These are phyloP conservation scores for Peltaster fructicola DNA, from an alignment of 2,329 filamentous ascomycete genomes.

Conservation along the genomic window DNA sequence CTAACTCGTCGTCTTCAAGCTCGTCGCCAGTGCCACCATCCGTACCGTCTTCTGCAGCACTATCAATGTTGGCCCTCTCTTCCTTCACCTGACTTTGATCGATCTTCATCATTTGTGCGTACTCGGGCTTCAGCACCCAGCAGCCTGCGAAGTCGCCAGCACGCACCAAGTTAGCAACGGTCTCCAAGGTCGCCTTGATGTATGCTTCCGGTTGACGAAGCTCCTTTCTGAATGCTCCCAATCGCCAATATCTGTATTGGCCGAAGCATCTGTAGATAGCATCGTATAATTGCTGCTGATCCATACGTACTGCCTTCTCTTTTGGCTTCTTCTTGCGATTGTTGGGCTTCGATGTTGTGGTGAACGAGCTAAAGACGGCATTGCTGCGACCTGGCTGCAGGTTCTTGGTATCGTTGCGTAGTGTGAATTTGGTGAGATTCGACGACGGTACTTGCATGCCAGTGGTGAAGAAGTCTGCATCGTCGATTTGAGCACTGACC, in stretches of 20 bases:
- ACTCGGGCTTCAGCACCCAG: slow-evolving; percentile 64
- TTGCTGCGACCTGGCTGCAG: slow-evolving; percentile 2
- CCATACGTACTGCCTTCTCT: slow-evolving; percentile 81
- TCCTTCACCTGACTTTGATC: too few relatives aligned
- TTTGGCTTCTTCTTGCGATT: slow-evolving; percentile 28
- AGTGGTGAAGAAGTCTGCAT: slow-evolving; percentile 42
- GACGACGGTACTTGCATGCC: too few relatives aligned
- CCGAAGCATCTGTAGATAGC: slow-evolving; percentile 70
- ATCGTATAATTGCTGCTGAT: slow-evolving; percentile 74
- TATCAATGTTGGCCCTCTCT: too few relatives aligned
- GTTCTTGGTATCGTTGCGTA: slow-evolving; percentile 17
- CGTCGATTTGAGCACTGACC: slow-evolving; percentile 51
- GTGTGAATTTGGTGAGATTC: slow-evolving; percentile 33
- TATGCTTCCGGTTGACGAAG: slow-evolving; percentile 86
- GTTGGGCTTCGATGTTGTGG: slow-evolving; percentile 15
- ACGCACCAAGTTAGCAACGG: slow-evolving; percentile 67
- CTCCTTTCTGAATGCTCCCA: slow-evolving; percentile 62
- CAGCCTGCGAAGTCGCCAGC: slow-evolving; percentile 70
- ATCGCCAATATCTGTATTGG: slow-evolving; percentile 81
- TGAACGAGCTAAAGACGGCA: slow-evolving; percentile 17
- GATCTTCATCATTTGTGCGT: slow-evolving; percentile 36
- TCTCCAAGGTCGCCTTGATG: slow-evolving; percentile 66
- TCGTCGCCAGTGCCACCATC: slow-evolving; percentile 4
- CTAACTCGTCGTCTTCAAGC: slow-evolving; percentile 5
- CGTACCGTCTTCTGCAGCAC: too few relatives aligned